Base-by-base conservation (phyloP, 495 filamentous ascomycete species). In the Diplogelasinospora grovesii region DNA sequence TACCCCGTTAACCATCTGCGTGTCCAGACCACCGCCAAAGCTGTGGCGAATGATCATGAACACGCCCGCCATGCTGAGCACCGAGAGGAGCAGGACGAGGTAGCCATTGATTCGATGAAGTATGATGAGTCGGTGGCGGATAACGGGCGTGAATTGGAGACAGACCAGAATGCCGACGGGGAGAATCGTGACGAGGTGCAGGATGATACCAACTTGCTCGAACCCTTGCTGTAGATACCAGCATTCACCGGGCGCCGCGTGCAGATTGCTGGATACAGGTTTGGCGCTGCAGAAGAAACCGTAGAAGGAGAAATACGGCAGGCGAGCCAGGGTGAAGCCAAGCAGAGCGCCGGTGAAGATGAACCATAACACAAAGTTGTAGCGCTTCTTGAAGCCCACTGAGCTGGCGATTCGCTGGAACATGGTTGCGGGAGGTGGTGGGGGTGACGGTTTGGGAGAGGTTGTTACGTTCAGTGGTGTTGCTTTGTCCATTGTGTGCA, bases 31-130 rank as follows among this genome's bases (percentile, higher is more conserved):
- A 4, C 73, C 74, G 5, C 75, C 74, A 33, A 70, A 69, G 1
- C 60, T 32, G n/a, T 54, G 52, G 2, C 63, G 52, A 0, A 53
- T 49, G 16, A 74, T 60, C 53, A 77, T 67, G 3, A 75, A 24
- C 18, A 62, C 70, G 2, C 66, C 71, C 9, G 53, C 60, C 11
- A 60, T 68, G 13, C 52, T 43, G 10, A 70, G 15, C 5, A 70
- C 21, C 15, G 68, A 42, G 1, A 79, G 61, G 1, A 66, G 13
- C 15, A 74, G 48, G 41, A 75, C 50, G 20, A 66, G 19, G 41
- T 78, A 76, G n/a, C 75, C 75, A 40, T 70, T 71, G 32, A 77
- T 63, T 14, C 73, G 64, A 42, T 79, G 74, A 34, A 75, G 52
- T 5, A 69, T 37, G 5, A 73, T 41, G 22, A 45, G 41, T 39